Evolutionary conservation across 768 basidiomycete species (phyloP), one percentile per base, ranked within the genome.

Genomic region (Trametopsis cervina): DNA sequence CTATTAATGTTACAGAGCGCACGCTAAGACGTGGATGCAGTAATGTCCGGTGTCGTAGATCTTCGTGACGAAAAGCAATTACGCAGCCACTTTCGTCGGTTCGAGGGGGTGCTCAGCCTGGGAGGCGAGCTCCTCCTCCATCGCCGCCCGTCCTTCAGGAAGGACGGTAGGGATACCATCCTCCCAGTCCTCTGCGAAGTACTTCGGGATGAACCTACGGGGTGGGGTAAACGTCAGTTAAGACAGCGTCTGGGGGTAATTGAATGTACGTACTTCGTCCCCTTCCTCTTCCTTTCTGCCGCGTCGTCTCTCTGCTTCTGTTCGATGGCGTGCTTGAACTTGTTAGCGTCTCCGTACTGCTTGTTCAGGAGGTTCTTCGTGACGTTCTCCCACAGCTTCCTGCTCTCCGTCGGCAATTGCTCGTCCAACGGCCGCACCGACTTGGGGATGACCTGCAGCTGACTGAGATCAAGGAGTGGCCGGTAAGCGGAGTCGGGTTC

Each of bases 251-350:
- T n/a, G n/a, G n/a, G n/a, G n/a, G n/a, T n/a, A n/a, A n/a, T n/a
- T n/a, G n/a, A 22, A 41, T 13, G 5, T 21, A 85, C 89, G 71
- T 59, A 95, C 89, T 78, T 74, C 24, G 78, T 64, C 15, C 85
- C 89, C 49, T 80, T 85, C 63, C 74, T 77, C 73, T 90, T 94
- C 67, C 91, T 74, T 63, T 91, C 89, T 10, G 84, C 86, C 4
- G 92, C 89, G 25, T 81, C 77, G 51, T 97, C 93, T 43, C 96
- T 71, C 72, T 98, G 96, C 60, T 63, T 78, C 75, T 98, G 95
- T 69, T 99, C 96, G 47, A 99, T 95, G 4, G 66, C 66, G 44
- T 92, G 78, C 74, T 99, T 99, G 70, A 86, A 79, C 71, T 76
- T 87, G 49, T 91, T 97, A 44, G 96, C 96, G 36, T 94, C 90